phyloP scores from a whole-genome alignment of 768 basidiomycete genomes.

The Artomyces pyxidatus region DNA sequence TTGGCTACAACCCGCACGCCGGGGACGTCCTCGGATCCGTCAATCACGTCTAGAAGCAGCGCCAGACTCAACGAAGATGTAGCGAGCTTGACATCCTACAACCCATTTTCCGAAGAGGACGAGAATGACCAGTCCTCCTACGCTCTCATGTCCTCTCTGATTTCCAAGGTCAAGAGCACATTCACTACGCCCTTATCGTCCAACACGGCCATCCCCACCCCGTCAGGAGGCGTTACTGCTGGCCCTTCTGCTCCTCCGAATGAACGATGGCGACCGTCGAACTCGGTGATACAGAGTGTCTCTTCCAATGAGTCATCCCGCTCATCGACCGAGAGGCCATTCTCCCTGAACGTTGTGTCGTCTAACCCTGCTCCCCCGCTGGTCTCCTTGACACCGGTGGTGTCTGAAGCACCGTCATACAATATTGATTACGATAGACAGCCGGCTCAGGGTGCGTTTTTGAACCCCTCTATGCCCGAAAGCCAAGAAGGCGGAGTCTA shows the following conservation, averaged over 20 bases:
- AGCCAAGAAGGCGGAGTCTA: constrained; percentile 48
- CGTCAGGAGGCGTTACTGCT: constrained; percentile 23
- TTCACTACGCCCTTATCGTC: constrained; percentile 60
- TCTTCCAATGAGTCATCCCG: constrained; percentile 42
- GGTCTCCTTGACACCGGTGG: constrained; percentile 78
- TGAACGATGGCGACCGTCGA: constrained; percentile 58
- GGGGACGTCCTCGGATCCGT: constrained; percentile 32
- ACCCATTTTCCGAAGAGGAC: constrained; percentile 90
- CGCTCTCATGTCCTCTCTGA: constrained; percentile 71
- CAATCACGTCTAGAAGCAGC: constrained; percentile 56
- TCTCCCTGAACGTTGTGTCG: constrained; percentile 43
- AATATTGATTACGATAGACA: constrained; percentile 55
- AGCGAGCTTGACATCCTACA: constrained; percentile 75
- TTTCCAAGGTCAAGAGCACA: constrained; percentile 76
- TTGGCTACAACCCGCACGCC: not conserved
- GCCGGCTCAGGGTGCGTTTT: constrained; percentile 41
- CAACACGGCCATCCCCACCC: constrained; percentile 31
- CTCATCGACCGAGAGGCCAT: constrained; percentile 47
- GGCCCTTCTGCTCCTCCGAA: constrained; percentile 23
- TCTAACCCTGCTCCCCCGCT: constrained; percentile 69
- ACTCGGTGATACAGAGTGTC: constrained; percentile 32
- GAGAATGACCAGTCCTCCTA: constrained; percentile 86
- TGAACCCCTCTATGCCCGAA: constrained; percentile 48
- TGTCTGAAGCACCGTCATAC: constrained; percentile 70
- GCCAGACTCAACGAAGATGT: constrained; percentile 53